Evolutionary conservation across 2,329 filamentous ascomycete genomes (phyloP).

Genomic region (Monosporascus sp.): DNA sequence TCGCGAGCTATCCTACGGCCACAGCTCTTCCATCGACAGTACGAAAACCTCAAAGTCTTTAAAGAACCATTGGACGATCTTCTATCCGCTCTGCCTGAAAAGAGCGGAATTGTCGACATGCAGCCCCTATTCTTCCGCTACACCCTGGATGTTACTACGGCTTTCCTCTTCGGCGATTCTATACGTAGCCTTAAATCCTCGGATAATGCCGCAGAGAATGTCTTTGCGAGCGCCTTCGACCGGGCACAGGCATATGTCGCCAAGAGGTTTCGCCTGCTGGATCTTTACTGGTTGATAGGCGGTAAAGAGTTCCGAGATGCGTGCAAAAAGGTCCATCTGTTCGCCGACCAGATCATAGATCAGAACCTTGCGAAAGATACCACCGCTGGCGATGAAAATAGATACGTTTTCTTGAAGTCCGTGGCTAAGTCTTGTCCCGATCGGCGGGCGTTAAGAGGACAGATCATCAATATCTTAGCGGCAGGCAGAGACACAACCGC

Average conservation of each 20-base stretch:
- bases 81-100: slow-evolving; percentile 9
- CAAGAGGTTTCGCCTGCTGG: slow-evolving; percentile 14
- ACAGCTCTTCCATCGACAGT: slow-evolving; percentile 22
- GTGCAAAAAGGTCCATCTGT: slow-evolving; percentile 14
- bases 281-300: slow-evolving; percentile 18
- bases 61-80: slow-evolving; percentile 16
- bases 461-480: slow-evolving; percentile 21
- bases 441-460: slow-evolving; percentile 15
- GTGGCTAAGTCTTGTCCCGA: slow-evolving; percentile 14
- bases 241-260: slow-evolving; percentile 14
- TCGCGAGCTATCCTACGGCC: slow-evolving; percentile 29
- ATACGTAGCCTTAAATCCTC: slow-evolving; percentile 12
- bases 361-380: slow-evolving; percentile 11
- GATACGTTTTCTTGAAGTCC: slow-evolving; percentile 17
- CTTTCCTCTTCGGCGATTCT: slow-evolving; percentile 23
- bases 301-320: slow-evolving; percentile 10
- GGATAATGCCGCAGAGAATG: slow-evolving; percentile 5
- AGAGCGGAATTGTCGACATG: slow-evolving; percentile 14
- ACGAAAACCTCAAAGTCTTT: slow-evolving; percentile 16
- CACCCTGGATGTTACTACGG: slow-evolving; percentile 20
- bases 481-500: slow-evolving; percentile 23
- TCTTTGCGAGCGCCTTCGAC: slow-evolving; percentile 17
- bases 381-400: slow-evolving; percentile 4
- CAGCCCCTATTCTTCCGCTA: slow-evolving; percentile 21
- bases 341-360: slow-evolving; percentile 19